Base-by-base conservation (phyloP, 2,329 filamentous ascomycete genomes). In the Pyricularia sp. region DNA sequence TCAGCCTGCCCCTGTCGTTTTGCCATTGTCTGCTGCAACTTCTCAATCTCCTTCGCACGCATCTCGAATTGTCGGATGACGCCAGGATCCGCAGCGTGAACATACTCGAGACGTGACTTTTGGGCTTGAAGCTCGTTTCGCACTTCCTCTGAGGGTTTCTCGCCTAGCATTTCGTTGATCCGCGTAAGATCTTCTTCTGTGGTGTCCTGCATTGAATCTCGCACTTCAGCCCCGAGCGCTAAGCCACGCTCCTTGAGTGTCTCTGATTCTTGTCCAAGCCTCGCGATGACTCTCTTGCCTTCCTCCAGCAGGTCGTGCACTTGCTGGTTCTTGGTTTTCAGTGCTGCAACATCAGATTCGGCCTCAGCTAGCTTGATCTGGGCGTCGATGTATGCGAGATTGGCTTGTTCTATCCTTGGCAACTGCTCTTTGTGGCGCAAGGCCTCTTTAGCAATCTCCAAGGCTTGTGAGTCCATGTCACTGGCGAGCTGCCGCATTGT, bases 1-100 rank as follows among this genome's bases (percentile, higher is more conserved):
- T 83, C 83, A 11, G 95, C 81, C 68, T 85, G 83, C 5, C 76
- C 77, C 33, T 85, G 82, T 61, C 86, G 82, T 2, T 83, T 80
- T 9, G 85, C 83, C 75, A 89, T 89, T 73, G 82, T 80, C 20
- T 79, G 79, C 70, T 83, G 83, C n/a, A 92, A 79, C 69, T 82
- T 85, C 65, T 88, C 83, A 68, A 99, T 96, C 70, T 91, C 85
- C 67, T 82, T 82, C 26, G 88, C 87, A 12, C 92, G 89, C 69
- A 86, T 83, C 77, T 95, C 90, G 75, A 89, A 98, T 73, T 96
- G 90, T 68, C 86, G 85, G 68, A 98, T 85, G 26, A 93, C 86
- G 69, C 88, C 86, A 3, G 88, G 90, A 73, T 94, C 92, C 55
- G 91, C 91, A 58, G 89, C 90, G 69, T 93, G 90, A 68, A 95